phyloP scores from a whole-genome alignment of 495 filamentous ascomycete species.

The Chaetomium cochliodes region DNA sequence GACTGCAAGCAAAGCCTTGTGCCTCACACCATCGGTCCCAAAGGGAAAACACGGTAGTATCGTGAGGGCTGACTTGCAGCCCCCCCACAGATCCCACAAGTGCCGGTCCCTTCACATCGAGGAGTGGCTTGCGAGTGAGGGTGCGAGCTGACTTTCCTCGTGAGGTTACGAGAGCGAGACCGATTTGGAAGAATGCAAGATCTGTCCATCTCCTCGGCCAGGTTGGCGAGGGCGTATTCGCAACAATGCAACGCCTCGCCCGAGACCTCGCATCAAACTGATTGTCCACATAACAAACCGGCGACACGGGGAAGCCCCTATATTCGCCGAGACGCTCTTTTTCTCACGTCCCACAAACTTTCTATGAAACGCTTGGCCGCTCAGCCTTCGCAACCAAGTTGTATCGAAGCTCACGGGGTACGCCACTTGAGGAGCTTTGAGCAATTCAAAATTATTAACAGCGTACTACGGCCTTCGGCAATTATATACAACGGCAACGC shows the following conservation, averaged over 20 bases:
- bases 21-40: background rate
- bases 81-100: constrained; percentile 5
- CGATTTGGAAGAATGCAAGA: background rate
- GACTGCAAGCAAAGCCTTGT: background rate
- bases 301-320: too few species aligned
- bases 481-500: constrained; percentile 19
- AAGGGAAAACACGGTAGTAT: background rate
- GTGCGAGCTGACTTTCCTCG: background rate
- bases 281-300: too few species aligned
- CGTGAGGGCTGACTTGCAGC: background rate
- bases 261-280: too few species aligned
- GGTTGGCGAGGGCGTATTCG: too few species aligned
- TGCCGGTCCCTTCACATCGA: background rate
- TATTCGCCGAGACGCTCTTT: too few species aligned
- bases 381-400: background rate
- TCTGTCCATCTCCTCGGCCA: background rate
- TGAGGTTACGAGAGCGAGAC: background rate
- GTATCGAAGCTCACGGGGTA: background rate
- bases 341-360: background rate
- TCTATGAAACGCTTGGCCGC: background rate
- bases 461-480: background rate
- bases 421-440: background rate
- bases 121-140: background rate
- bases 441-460: constrained; percentile 14
- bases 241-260: too few species aligned